These are phyloP conservation scores for Cydonia oblonga DNA, from an alignment of 331 rosid species.

Conservation along the genomic window DNA sequence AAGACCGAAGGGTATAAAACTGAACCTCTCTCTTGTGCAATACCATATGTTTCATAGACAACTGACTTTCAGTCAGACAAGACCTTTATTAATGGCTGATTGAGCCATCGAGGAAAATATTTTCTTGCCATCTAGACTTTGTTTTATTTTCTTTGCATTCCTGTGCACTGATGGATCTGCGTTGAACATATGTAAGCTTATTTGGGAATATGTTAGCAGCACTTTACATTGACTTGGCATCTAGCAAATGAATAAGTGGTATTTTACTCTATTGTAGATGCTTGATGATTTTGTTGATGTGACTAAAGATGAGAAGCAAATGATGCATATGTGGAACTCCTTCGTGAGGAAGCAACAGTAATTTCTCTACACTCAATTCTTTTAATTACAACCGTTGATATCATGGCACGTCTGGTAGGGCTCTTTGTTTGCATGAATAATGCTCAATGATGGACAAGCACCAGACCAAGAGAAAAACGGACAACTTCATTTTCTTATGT, in stretches of 20 bases:
- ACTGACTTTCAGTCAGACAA: not conserved
- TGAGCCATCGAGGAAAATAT: not conserved
- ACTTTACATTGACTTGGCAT: not conserved
- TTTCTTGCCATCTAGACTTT: not conserved
- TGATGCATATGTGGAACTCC: slow-evolving; percentile 64
- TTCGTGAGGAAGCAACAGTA: slow-evolving; percentile 65
- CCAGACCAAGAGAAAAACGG: not conserved
- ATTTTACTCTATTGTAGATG: slow-evolving; percentile 37
- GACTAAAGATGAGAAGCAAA: slow-evolving; percentile 38
- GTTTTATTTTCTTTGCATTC: not conserved
- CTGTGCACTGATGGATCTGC: not conserved
- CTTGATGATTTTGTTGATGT: slow-evolving; percentile 49
- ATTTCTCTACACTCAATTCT: not conserved
- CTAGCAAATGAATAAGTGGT: not conserved
- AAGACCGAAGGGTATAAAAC: slow-evolving; percentile 67
- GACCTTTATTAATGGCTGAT: not conserved
- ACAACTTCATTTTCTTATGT: not conserved
- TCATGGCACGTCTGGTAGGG: not conserved
- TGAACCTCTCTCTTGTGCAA: not conserved
- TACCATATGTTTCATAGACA: slow-evolving; percentile 1
- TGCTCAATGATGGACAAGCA: not conserved
- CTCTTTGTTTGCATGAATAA: not conserved
- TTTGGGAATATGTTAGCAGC: not conserved
- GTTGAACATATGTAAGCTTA: not conserved
- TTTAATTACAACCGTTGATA: not conserved